Conservation (phyloP, 495 filamentous ascomycete species). For the Polyplosphaeria fusca region DNA sequence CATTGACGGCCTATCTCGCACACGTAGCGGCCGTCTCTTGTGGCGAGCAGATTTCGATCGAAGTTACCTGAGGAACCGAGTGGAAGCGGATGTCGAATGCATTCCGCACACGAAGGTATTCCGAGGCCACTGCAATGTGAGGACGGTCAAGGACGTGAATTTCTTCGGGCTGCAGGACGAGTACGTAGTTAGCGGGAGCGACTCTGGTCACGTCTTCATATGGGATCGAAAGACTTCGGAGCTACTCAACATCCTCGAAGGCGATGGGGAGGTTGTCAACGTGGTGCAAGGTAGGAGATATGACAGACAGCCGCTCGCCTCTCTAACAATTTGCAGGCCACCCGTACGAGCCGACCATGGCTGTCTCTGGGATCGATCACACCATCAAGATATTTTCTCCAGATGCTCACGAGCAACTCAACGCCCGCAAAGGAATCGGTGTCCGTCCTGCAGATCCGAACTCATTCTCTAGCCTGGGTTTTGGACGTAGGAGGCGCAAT, state of each 20-base stretch:
- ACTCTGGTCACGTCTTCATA: slow-evolving; percentile 69
- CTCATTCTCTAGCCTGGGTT: slow-evolving; percentile 42
- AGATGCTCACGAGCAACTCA: slow-evolving; percentile 57
- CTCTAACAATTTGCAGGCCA: slow-evolving; percentile 48
- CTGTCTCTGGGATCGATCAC: slow-evolving; percentile 69
- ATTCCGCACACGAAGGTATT: slow-evolving; percentile 58
- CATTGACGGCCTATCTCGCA: slow-evolving; percentile 40
- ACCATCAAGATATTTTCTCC: slow-evolving; percentile 75
- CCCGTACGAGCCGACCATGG: slow-evolving; percentile 68
- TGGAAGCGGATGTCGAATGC: slow-evolving; percentile 57
- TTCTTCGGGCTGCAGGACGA: slow-evolving; percentile 71
- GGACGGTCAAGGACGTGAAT: slow-evolving; percentile 74
- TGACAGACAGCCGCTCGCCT: too few species aligned
- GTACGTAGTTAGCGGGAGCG: slow-evolving; percentile 70
- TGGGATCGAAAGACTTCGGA: slow-evolving; percentile 64
- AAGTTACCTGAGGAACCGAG: slow-evolving; percentile 42
- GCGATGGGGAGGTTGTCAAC: slow-evolving; percentile 71
- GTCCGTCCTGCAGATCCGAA: slow-evolving; percentile 44
- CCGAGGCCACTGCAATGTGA: slow-evolving; percentile 68
- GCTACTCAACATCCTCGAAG: slow-evolving; percentile 66
- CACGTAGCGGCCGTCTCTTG: slow-evolving; percentile 43
- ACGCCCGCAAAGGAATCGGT: slow-evolving; percentile 56
- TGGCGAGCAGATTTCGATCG: slow-evolving; percentile 42
- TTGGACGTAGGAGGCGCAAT: slow-evolving; percentile 16
- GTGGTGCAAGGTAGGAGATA: slow-evolving; percentile 58